Base-by-base conservation (phyloP, 192 early-diverging fungal genomes). In the Backusella mclennaniae region DNA sequence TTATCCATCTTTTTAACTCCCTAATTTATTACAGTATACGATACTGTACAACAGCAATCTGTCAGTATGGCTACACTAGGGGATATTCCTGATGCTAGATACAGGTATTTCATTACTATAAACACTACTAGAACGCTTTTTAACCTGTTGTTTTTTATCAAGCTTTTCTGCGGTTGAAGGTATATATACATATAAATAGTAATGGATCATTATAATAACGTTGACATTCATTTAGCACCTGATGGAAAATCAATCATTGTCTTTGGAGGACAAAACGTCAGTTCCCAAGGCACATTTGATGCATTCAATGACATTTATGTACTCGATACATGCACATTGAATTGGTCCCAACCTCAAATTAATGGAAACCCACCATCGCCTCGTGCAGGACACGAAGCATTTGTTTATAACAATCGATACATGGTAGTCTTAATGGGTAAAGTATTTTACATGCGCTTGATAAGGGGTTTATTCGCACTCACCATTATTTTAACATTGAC, bases 351-450 rank as follows among this genome's bases (percentile, higher is more conserved):
- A 21, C 44, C 75, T 21, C n/a, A 33, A 1, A 77, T 59, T 38
- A 33, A 38, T 1, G 79, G 79, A 21, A 39, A 6, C 23, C 67
- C 69, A 19, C 71, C 76, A 31, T 42, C 52, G 35, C 66, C 71
- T 63, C 75, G 79, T 73, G 71, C 77, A 39, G 71, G 72, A 11
- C 77, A 78, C 68, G 77, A 67, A 73, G 74, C 79, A 23, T n/a
- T 80, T 53, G 14, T 21, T 35, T 71, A 72, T 39, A 71, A 39
- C 11, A 53, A 74, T 23, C 38, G 72, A 31, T 76, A 80, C 21
- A 80, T 80, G 79, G 66, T 80, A 9, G n/a, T 78, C 3, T 11
- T 73, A 4, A 38, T 78, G 56, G 77, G 77, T 49, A 67, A 72
- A 44, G 15, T 44, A 44, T 39, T 39, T 39, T 39, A 39, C 38